Evolutionary conservation across 225 moss, liverwort and hornwort genomes (phyloP).

Genomic region (Bryoerythrophyllum caledonicum): DNA sequence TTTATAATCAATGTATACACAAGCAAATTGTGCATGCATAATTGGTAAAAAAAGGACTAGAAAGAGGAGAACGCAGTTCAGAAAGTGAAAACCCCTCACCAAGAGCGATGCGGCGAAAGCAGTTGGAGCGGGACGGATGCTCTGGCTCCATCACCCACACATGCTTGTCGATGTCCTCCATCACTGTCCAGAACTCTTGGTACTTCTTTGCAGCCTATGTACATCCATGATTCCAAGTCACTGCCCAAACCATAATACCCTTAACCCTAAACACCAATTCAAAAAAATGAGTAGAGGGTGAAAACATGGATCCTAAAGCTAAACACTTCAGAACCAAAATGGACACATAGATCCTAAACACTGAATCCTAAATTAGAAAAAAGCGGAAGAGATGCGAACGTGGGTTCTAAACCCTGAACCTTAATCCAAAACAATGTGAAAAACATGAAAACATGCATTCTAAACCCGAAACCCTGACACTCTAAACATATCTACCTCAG

Average conservation of each 20-base stretch:
- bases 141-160: constrained; percentile 95
- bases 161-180: constrained; percentile 91
- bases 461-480: no score
- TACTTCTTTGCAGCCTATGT: constrained; percentile 65
- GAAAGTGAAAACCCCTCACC: constrained; percentile 44
- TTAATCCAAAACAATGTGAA: no score
- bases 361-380: no score
- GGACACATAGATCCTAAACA: no score
- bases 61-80: not conserved
- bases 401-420: no score
- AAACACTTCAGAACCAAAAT: no score
- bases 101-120: constrained; percentile 85
- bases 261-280: not conserved
- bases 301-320: no score
- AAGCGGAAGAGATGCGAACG: no score
- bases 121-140: constrained; percentile 78
- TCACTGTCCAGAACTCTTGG: constrained; percentile 84
- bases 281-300: no score
- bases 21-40: not conserved
- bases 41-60: not conserved
- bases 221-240: constrained; percentile 1
- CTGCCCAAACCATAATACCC: not conserved
- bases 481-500: not conserved
- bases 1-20: not conserved
- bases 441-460: no score